Conservation (phyloP, 805 yeast species). For the Pichia gijzeniarum region DNA sequence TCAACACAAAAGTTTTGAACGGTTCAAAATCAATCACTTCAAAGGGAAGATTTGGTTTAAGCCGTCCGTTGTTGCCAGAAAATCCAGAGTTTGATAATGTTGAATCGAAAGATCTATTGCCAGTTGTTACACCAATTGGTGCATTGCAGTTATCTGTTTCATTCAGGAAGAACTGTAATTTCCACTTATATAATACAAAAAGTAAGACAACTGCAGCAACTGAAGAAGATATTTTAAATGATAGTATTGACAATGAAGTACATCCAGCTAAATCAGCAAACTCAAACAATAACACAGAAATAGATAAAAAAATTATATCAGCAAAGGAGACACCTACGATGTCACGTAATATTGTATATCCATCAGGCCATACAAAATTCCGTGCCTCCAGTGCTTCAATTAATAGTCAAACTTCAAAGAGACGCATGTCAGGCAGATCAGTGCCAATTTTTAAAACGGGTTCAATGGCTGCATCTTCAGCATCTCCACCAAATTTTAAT, state of each 20-base stretch:
- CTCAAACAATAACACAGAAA: background rate
- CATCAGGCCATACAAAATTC: conserved; percentile 13
- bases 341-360: background rate
- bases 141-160: conserved; percentile 68
- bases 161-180: conserved; percentile 65
- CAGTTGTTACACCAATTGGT: conserved; percentile 74
- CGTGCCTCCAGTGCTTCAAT: conserved; percentile 23
- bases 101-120: conserved; percentile 55
- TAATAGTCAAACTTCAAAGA: conserved; percentile 20
- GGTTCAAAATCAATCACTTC: conserved; percentile 75
- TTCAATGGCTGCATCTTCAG: conserved; percentile 40
- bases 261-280: background rate
- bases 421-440: conserved; percentile 31
- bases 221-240: background rate
- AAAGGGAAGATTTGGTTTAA: conserved; percentile 78
- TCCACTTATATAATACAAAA: conserved; percentile 62
- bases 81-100: conserved; percentile 8
- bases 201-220: conserved; percentile 24
- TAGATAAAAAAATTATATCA: background rate
- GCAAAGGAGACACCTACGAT: background rate
- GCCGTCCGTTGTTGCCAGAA: conserved; percentile 46
- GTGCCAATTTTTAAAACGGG: conserved; percentile 62
- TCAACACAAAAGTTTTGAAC: conserved; percentile 62
- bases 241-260: background rate
- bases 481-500: conserved; percentile 23